These are phyloP conservation scores for Termitomyces sp. DNA, from an alignment of 1,284 basidiomycete species.

Conservation along the genomic window DNA sequence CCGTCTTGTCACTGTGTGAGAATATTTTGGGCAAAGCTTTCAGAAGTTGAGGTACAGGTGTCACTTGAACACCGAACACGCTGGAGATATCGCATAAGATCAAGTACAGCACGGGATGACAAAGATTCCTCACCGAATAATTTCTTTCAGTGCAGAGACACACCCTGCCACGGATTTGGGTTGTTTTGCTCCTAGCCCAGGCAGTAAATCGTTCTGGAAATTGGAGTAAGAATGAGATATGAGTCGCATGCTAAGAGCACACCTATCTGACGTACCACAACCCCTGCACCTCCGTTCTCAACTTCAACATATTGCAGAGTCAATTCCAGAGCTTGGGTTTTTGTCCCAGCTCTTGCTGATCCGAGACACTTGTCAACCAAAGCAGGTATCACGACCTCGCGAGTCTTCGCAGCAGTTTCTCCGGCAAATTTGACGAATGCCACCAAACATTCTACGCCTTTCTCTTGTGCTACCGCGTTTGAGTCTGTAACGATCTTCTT, in stretches of 20 bases:
- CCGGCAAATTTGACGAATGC: slow-evolving; percentile 89
- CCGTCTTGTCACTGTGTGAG: slow-evolving; percentile 91
- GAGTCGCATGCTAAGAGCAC: slow-evolving; percentile 23
- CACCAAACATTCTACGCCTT: slow-evolving; percentile 85
- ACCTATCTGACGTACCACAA: slow-evolving; percentile 67
- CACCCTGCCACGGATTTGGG: slow-evolving; percentile 90
- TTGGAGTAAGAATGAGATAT: slow-evolving; percentile 24
- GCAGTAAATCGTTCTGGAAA: slow-evolving; percentile 73
- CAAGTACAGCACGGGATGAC: background rate
- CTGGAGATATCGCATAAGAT: slow-evolving; percentile 36
- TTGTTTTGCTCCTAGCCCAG: slow-evolving; percentile 87
- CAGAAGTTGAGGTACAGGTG: slow-evolving; percentile 76
- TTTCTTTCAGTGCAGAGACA: slow-evolving; percentile 77
- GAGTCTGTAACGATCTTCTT: slow-evolving; percentile 88
- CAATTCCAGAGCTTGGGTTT: slow-evolving; percentile 83
- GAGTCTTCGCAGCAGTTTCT: slow-evolving; percentile 76
- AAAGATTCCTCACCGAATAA: slow-evolving; percentile 41
- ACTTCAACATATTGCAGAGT: slow-evolving; percentile 90
- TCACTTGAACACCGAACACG: slow-evolving; percentile 75
- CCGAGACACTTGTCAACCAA: slow-evolving; percentile 96
- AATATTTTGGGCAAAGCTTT: slow-evolving; percentile 93
- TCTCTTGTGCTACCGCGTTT: slow-evolving; percentile 98
- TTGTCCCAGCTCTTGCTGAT: slow-evolving; percentile 89
- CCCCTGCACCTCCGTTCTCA: slow-evolving; percentile 84
- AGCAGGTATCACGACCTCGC: slow-evolving; percentile 80